phyloP scores from a whole-genome alignment of 208 protist genomes.

The Lotmaria passim region DNA sequence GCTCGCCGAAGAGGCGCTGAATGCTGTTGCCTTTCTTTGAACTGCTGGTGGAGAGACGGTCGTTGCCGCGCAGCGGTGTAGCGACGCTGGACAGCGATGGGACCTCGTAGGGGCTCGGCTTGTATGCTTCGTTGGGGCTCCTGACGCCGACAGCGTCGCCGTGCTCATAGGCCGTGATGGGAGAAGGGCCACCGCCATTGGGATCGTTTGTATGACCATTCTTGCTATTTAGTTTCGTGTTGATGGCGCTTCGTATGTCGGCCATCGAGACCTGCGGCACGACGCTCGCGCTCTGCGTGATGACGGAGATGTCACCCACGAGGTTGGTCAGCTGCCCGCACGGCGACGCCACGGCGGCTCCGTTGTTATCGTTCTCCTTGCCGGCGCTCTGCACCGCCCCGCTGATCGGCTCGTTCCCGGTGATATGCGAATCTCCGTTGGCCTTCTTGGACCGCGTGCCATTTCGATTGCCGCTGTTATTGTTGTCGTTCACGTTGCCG shows the following conservation, averaged over 20 bases:
- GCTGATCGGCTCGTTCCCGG: constrained; percentile 24
- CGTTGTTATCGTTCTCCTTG: background rate
- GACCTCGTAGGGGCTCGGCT: background rate
- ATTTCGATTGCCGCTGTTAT: background rate
- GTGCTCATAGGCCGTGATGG: constrained; percentile 22
- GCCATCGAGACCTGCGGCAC: constrained; percentile 6
- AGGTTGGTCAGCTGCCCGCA: background rate
- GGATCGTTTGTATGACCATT: no score
- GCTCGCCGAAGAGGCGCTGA: background rate
- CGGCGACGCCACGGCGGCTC: background rate
- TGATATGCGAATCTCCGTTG: background rate
- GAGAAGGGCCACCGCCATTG: no score
- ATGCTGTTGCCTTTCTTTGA: constrained; percentile 9
- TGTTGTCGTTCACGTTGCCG: background rate
- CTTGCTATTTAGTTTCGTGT: background rate
- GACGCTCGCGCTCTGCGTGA: constrained; percentile 14
- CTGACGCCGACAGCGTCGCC: background rate
- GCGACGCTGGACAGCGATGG: background rate
- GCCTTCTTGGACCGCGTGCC: background rate
- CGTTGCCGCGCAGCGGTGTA: background rate
- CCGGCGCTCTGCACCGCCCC: background rate
- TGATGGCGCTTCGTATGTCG: constrained; percentile 12
- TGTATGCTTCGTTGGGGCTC: background rate
- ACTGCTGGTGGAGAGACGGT: background rate
- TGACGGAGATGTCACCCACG: constrained; percentile 12